These are phyloP conservation scores for Dryadomyces quercivorus DNA, from an alignment of 2,329 filamentous ascomycete species.

Conservation along the genomic window DNA sequence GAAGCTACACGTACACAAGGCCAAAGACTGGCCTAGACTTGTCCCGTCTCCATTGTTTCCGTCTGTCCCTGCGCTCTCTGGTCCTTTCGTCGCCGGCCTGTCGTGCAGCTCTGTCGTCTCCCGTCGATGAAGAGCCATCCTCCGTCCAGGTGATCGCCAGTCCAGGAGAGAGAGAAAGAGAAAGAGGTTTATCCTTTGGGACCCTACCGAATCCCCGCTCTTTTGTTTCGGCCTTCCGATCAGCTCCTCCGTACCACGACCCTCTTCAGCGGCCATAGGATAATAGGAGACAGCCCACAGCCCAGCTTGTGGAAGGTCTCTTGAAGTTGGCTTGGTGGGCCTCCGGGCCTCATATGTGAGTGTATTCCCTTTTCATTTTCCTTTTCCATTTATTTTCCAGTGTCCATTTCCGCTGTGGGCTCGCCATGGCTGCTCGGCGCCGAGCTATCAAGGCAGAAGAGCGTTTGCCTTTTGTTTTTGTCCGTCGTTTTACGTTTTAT, in stretches of 20 bases:
- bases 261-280: no score
- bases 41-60: background rate
- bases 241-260: no score
- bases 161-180: background rate
- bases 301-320: background rate
- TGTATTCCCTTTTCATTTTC: background rate
- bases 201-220: background rate
- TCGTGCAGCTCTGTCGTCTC: background rate
- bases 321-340: conserved; percentile 8
- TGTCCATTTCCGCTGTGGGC: background rate
- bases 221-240: background rate
- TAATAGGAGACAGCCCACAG: no score
- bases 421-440: background rate
- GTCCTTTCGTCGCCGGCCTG: background rate
- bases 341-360: conserved; percentile 12
- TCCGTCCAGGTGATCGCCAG: background rate
- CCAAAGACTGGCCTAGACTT: background rate
- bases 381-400: background rate
- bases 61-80: background rate
- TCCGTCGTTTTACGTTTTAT: no score
- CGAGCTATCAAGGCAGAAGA: background rate
- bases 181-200: no score
- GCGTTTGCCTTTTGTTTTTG: no score
- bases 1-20: background rate
- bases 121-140: background rate